Conservation (phyloP, 1,284 basidiomycete genomes). For the Marasmius sp. region DNA sequence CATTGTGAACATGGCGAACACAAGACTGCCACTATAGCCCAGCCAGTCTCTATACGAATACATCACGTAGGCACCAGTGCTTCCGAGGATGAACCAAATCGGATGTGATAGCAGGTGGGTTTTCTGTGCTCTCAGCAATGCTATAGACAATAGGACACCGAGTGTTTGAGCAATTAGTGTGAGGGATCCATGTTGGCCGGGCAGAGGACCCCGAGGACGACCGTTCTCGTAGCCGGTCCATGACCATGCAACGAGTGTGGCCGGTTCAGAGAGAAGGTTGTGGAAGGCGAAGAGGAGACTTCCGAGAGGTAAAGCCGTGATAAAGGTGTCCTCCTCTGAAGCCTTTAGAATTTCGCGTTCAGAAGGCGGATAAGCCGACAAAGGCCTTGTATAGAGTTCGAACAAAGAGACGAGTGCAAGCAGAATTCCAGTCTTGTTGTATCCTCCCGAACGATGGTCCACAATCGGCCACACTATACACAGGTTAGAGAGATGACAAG, state of each 20-base stretch:
- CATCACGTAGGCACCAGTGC: constrained; percentile 54
- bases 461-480: constrained; percentile 79
- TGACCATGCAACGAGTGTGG: constrained; percentile 86
- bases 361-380: constrained; percentile 20
- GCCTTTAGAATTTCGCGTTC: constrained; percentile 12
- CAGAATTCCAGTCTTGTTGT: constrained; percentile 66
- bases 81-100: constrained; percentile 51
- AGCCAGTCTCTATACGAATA: constrained; percentile 70
- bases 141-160: constrained; percentile 50
- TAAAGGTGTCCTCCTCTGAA: constrained; percentile 21
- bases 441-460: constrained; percentile 65
- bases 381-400: constrained; percentile 40
- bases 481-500: constrained; percentile 5
- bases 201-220: constrained; percentile 71
- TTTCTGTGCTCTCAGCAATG: constrained; percentile 5
- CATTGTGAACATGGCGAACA: constrained; percentile 68
- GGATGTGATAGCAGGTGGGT: constrained; percentile 40
- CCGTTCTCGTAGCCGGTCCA: constrained; percentile 80
- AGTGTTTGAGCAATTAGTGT: constrained; percentile 67
- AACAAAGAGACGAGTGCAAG: constrained; percentile 53
- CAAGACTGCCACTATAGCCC: constrained; percentile 74
- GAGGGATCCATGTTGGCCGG: constrained; percentile 71
- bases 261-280: constrained; percentile 76
- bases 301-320: constrained; percentile 65
- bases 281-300: constrained; percentile 78